Conservation (phyloP, 805 yeast species). For the Groenewaldozyma tartarivorans region DNA sequence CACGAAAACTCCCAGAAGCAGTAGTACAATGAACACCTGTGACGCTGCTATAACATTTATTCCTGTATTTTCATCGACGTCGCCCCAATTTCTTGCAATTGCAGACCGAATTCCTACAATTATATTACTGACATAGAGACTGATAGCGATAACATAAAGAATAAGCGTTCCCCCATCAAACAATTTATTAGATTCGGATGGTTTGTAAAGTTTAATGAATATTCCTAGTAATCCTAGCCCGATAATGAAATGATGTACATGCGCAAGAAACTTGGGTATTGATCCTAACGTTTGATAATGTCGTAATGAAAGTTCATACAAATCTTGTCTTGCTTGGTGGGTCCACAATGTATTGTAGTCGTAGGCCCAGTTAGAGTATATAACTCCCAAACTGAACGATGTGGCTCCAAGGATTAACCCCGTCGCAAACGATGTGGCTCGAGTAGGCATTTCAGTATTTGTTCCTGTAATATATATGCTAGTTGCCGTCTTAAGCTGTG, state of each 20-base stretch:
- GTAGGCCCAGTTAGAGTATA: constrained; percentile 73
- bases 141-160: constrained; percentile 59
- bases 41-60: constrained; percentile 88
- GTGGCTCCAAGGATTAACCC: constrained; percentile 33
- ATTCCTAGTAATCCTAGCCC: constrained; percentile 63
- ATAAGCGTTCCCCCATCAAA: constrained; percentile 85
- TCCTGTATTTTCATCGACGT: constrained; percentile 78
- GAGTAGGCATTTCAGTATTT: constrained; percentile 28
- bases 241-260: constrained; percentile 52
- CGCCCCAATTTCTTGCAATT: constrained; percentile 80
- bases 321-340: constrained; percentile 38
- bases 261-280: constrained; percentile 49
- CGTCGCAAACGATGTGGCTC: constrained; percentile 26
- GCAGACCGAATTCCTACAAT: constrained; percentile 70
- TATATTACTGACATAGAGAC: constrained; percentile 79
- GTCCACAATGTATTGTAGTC: constrained; percentile 70
- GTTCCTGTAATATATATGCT: too few relatives aligned
- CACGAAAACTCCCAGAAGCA: constrained; percentile 68
- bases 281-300: constrained; percentile 73
- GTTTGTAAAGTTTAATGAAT: constrained; percentile 72
- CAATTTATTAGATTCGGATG: constrained; percentile 71
- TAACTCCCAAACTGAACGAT: constrained; percentile 71
- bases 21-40: constrained; percentile 60
- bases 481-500: neutral
- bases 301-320: constrained; percentile 49